A percentile compares a stretch with the other conserved stretches of the same genome.
Conservation (phyloP, 495 filamentous ascomycete species). For the Rhypophila decipiens region DNA sequence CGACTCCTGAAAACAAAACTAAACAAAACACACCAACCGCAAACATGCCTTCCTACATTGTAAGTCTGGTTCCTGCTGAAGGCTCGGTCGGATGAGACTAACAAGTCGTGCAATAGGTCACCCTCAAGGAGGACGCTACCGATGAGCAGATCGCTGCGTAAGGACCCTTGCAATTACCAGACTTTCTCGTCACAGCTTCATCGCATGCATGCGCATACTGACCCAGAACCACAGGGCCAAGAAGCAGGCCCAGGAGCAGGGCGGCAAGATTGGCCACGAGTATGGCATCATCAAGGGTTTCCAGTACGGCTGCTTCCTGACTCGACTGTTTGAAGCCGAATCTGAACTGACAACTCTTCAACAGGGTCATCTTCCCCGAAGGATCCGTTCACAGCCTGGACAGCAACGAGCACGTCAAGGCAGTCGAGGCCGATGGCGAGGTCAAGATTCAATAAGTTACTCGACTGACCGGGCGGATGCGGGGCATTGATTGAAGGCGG, state of each 20-base stretch:
- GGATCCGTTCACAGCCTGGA: slow-evolving; percentile 57
- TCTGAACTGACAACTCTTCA: neutral
- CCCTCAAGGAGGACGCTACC: slow-evolving; percentile 61
- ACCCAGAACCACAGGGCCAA: slow-evolving; percentile 54
- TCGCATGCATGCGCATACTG: slow-evolving; percentile 2
- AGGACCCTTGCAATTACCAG: slow-evolving; percentile 4
- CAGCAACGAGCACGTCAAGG: slow-evolving; percentile 59
- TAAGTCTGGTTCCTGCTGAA: slow-evolving; percentile 27
- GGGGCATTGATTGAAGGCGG: slow-evolving; percentile 14
- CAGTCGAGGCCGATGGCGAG: slow-evolving; percentile 64
- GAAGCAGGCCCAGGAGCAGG: slow-evolving; percentile 57
- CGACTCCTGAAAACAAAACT: neutral
- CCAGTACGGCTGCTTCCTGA: slow-evolving; percentile 52
- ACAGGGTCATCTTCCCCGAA: slow-evolving; percentile 67
- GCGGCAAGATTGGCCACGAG: slow-evolving; percentile 75
- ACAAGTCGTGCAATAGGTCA: slow-evolving; percentile 53
- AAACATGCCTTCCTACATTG: slow-evolving; percentile 69
- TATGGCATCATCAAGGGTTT: slow-evolving; percentile 86
- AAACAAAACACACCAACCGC: neutral
- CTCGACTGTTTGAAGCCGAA: neutral
- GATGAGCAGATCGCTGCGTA: slow-evolving; percentile 59
- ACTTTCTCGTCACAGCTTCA: neutral
- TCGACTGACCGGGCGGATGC: slow-evolving; percentile 1
- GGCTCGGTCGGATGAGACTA: neutral
- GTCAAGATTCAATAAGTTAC: slow-evolving; percentile 61